Evolutionary conservation across 108 stramenopile genomes (phyloP), one percentile per base, ranked within the genome.

Genomic region (Pseudonitzschia multistriata): DNA sequence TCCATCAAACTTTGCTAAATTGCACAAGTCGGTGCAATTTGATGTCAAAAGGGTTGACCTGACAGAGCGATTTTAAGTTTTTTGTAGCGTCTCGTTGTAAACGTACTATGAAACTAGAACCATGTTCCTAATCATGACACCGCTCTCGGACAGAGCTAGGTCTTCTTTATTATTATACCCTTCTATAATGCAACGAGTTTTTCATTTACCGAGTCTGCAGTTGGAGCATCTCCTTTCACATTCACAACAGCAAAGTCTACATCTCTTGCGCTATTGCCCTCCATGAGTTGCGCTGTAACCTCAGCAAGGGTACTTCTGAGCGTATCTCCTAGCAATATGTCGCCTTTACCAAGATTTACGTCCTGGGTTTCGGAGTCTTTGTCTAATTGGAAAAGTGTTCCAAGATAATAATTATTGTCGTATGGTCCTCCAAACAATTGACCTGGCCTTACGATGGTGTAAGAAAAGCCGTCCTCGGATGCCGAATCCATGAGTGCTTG

Each of bases 341-440:
- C 89, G 14, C 89, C 89, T n/a, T 13, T 27, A 27, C 63, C 79
- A 15, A 87, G 25, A 35, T 81, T 53, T 1, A 90, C 85, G n/a
- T 83, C 89, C 56, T 83, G 80, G 34, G 79, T 76, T 28, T 84
- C 74, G 11, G 76, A 81, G 66, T 81, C 85, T 57, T 83, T 83
- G 65, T 83, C 79, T 22, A 81, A 55, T 53, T 86, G 79, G 19
- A 83, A 72, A 2, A 83, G 57, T 25, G 77, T 81, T 17, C 79
- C 82, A 15, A 83, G 62, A 72, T 83, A 81, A 52, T 71, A 79
- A 68, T 86, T 86, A 63, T 83, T 86, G 68, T 79, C 82, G 64
- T 79, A 88, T 6, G 86, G 86, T 24, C 83, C 83, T 36, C 86
- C 86, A 62, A 88, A 75, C 17, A 88, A 72, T 64, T 79, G 83